Evolutionary conservation across 768 basidiomycete genomes (phyloP).

Genomic region (Kondoa malvinella): DNA sequence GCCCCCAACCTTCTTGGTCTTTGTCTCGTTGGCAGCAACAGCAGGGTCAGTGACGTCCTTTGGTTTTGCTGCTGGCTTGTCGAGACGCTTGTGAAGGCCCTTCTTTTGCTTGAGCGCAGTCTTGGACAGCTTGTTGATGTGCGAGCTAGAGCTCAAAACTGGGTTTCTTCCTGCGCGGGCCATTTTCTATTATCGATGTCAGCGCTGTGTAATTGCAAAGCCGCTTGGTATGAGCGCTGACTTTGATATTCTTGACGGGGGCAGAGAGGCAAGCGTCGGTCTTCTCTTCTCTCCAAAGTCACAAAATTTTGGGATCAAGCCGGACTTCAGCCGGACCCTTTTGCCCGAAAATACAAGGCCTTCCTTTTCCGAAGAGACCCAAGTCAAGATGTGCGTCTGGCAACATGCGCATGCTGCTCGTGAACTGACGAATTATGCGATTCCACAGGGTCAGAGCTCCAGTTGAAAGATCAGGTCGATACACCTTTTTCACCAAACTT

Average conservation of each 20-base stretch:
- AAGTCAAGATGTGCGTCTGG: no score
- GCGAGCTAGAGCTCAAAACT: slow-evolving; percentile 60
- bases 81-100: slow-evolving; percentile 60
- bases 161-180: slow-evolving; percentile 35
- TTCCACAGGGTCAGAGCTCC: neutral
- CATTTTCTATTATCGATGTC: no score
- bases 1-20: slow-evolving; percentile 63
- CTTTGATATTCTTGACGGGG: no score
- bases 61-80: slow-evolving; percentile 11
- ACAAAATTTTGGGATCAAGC: no score
- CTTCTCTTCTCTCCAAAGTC: no score
- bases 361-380: no score
- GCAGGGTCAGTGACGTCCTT: slow-evolving; percentile 51
- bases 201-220: no score
- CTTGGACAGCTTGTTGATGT: slow-evolving; percentile 65
- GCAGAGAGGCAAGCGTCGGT: no score
- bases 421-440: neutral
- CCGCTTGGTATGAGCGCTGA: no score
- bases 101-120: slow-evolving; percentile 65
- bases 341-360: no score
- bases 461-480: neutral
- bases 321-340: no score
- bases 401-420: neutral
- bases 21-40: slow-evolving; percentile 47
- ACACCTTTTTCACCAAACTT: neutral